These are phyloP conservation scores for Globisporangium acanthophoron DNA, from an alignment of 352 stramenopile genomes.

Conservation along the genomic window DNA sequence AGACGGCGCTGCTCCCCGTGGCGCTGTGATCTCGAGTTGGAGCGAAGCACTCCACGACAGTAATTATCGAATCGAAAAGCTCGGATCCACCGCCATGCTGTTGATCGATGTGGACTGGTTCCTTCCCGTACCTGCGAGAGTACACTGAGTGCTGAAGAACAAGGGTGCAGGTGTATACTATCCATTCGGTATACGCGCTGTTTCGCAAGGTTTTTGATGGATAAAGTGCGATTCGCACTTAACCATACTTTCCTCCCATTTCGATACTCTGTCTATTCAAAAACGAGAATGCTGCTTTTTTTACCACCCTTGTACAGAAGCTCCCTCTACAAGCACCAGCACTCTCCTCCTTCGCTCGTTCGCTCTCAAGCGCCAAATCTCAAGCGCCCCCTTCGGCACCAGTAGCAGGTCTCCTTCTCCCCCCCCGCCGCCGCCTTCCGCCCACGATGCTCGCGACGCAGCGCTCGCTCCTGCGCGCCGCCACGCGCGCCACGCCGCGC, in stretches of 20 bases:
- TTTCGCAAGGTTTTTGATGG: neutral
- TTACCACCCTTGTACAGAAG: neutral
- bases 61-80: too few relatives aligned
- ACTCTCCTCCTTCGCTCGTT: neutral
- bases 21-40: conserved; percentile 3
- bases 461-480: conserved; percentile 39
- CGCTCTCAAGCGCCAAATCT: neutral
- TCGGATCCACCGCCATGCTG: too few relatives aligned
- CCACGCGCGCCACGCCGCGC: conserved; percentile 20
- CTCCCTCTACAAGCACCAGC: neutral
- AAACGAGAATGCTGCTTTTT: neutral
- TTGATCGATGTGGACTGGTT: too few relatives aligned
- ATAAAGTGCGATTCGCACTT: neutral
- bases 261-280: neutral
- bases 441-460: conserved; percentile 35
- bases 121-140: too few relatives aligned
- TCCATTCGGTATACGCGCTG: too few relatives aligned
- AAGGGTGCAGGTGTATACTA: too few relatives aligned
- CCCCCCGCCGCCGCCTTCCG: neutral
- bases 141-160: too few relatives aligned
- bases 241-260: neutral
- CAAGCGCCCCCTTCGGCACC: neutral
- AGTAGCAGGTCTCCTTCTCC: neutral
- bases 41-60: too few relatives aligned
- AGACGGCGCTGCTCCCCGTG: conserved; percentile 12